Evolutionary conservation across 495 filamentous ascomycete genomes (phyloP), one percentile per base, ranked within the genome.

Genomic region (Cercophora scortea): DNA sequence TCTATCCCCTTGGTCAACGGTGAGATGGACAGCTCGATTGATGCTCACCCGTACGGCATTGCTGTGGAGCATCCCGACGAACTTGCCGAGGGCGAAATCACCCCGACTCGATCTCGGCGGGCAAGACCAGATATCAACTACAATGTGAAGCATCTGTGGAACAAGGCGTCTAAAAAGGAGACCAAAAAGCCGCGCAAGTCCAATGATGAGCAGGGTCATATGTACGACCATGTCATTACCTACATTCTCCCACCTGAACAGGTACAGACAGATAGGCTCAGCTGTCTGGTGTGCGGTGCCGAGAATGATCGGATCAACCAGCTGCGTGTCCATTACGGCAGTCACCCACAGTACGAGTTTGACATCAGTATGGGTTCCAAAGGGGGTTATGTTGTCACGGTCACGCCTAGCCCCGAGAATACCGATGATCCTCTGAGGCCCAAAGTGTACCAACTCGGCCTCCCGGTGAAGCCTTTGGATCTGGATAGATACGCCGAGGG

Each of bases 141-240:
- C 54, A 79, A 80, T 50, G 55, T 79, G 40, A 78, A 74, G 54
- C 53, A 72, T 16, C 59, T 78, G 33, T 76, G 70, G 61, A 71
- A 70, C 51, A 75, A 63, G 44, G 70, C 71, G 11, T 63, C 74
- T 33, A 75, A 75, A 4, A 76, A 68, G 55, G 69, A 74, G 40
- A 62, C 61, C 9, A 70, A 65, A 17, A 76, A 75, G 50, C 68
- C 60, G 32, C 62, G 65, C 50, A 65, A 69, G 55, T 48, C 56
- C n/a, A 50, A 53, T 7, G 60, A 64, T 8, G 65, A 67, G 44
- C 57, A 53, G n/a, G 54, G 58, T 10, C 61, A 61, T 36, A 19
- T 47, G 0, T 60, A 63, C 51, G 63, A 61, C 42, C 70, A 67
- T 33, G 61, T 62, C 39, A 63, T 75, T 52, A 73, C 71, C 8